These are phyloP conservation scores for Tetrahymena elliotti DNA, from an alignment of 73 alveolate genomes.

Conservation along the genomic window DNA sequence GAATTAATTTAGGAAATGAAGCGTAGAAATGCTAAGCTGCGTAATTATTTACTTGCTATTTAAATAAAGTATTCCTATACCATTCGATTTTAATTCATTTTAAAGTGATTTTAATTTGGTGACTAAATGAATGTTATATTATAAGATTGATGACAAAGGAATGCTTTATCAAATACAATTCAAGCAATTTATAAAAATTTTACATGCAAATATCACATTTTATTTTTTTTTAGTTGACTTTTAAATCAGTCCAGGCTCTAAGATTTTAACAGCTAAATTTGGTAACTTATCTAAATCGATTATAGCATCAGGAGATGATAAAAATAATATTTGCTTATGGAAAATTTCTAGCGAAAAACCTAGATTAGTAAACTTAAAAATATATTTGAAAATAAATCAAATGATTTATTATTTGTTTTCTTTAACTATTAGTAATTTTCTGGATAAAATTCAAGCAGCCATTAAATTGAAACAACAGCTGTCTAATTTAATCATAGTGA, in stretches of 20 bases:
- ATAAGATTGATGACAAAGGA: background rate
- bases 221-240: background rate
- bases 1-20: background rate
- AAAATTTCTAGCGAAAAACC: slow-evolving; percentile 4
- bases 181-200: too few species aligned
- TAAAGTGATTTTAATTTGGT: background rate
- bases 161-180: too few species aligned
- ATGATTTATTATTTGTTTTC: too few species aligned
- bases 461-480: slow-evolving; percentile 9
- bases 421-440: background rate
- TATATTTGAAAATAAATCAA: background rate
- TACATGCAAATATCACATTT: background rate
- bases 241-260: background rate
- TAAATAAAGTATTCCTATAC: too few species aligned
- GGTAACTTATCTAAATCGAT: slow-evolving; percentile 14
- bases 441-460: background rate
- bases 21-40: background rate
- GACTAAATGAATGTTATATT: background rate
- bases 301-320: slow-evolving; percentile 29
- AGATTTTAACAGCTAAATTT: slow-evolving; percentile 21
- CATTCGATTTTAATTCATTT: background rate
- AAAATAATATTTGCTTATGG: slow-evolving; percentile 9
- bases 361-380: background rate
- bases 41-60: background rate
- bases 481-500: slow-evolving; percentile 13